Base-by-base conservation (phyloP, 2,329 filamentous ascomycete species). In the Eutypella sp. region DNA sequence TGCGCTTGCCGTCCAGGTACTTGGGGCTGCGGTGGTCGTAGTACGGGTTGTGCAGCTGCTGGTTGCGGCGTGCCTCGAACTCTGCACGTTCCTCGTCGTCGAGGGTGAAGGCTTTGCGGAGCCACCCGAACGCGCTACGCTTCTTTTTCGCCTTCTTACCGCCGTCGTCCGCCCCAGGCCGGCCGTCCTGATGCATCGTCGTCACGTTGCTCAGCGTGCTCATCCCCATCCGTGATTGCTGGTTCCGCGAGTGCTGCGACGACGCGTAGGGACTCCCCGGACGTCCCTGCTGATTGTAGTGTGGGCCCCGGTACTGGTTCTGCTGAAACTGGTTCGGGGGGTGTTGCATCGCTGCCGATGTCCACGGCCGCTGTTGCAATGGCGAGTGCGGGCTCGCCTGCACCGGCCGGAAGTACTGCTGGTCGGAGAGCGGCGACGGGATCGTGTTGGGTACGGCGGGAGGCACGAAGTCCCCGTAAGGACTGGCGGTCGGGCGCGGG, bases 31-130 rank as follows among this genome's bases (percentile, higher is more conserved):
- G 67, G 4, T 59, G 59, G 18, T 79, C 71, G 45, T 76, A 76
- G 50, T 81, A 81, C 2, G 65, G 64, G 46, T 75, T 73, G 1
- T 60, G 63, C 11, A 58, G 47, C 47, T 73, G 67, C 55, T 71
- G 69, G 7, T 69, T 67, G 57, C 70, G 76, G 47, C 75, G 73
- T 39, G 75, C 73, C 58, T 84, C 79, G 51, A 81, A 85, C 9
- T 74, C 73, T 8, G 73, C 70, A 43, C 73, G 74, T 61, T 85
- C 81, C 40, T 84, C 79, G 19, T 85, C 81, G 49, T 82, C 80
- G 22, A 85, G 64, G 27, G 76, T 78, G 43, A 85, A 85, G 1
- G 81, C 81, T 66, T 85, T 84, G 63, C 84, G 84, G 46, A 85
- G 62, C 81, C 81, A 85, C 2, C 81, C 81, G 57, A 85, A 83